Evolutionary conservation across 805 yeast species (phyloP), one percentile per base, ranked within the genome.

Genomic region (Middelhovenomyces tepae): DNA sequence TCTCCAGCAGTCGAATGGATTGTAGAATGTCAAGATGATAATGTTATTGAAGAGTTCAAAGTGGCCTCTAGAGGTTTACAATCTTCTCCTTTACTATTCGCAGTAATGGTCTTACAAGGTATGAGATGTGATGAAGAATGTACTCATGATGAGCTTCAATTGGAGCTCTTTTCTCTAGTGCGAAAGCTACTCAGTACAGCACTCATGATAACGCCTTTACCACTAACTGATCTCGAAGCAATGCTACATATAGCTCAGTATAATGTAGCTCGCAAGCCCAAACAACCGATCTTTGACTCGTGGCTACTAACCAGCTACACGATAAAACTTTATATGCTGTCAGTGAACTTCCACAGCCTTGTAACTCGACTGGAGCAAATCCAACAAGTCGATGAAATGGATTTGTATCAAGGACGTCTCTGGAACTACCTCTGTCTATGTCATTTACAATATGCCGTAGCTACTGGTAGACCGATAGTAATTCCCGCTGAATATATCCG

Each of bases 191-290:
- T 71, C 7, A 68, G 75, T 1, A 61, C 64, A 32, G 68, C 74
- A 1, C 46, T 67, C 16, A 62, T 67, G 45, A 65, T 73, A 3
- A 68, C 64, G 27, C 70, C 71, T n/a, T 49, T 73, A 19, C 69
- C 69, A 4, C 77, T 71, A 42, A 75, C 71, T 49, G 80, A 74
- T 44, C 64, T 73, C 22, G 81, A 74, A 45, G 78, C 77, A 0
- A 63, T 74, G 6, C 44, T 73, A 17, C 74, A 74, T 44, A 60
- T 74, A 32, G 63, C 73, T 14, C 51, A 69, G 48, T 74, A 70
- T 47, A 69, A 70, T 41, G 64, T 71, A 28, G 69, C 75, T 2
- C 56, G 76, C 40, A 71, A 71, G 39, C 68, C 75, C 3, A 56
- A 62, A 31, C 78, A 73, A 44, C 56, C 66, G n/a, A 62, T 64